phyloP scores from a whole-genome alignment of 768 basidiomycete species.

The Mycena haematopus region DNA sequence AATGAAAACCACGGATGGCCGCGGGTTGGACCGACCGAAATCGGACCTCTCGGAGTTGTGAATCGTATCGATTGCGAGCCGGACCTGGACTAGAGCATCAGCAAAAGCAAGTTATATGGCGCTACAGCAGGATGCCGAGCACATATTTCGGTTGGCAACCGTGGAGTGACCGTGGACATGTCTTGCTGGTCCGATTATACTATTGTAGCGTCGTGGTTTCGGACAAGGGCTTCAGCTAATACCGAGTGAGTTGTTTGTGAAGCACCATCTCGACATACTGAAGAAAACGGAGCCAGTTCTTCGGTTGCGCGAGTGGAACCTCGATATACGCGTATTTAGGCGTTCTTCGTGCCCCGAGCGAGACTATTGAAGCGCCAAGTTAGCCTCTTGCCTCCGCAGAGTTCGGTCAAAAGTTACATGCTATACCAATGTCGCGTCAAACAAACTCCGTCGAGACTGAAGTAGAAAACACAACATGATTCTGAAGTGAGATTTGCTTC shows the following conservation, averaged over 20 bases:
- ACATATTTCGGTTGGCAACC: background rate
- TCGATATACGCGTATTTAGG: slow-evolving; percentile 9
- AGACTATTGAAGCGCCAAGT: background rate
- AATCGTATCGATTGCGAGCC: background rate
- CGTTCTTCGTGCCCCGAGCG: background rate
- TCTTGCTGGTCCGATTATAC: slow-evolving; percentile 7
- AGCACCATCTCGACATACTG: slow-evolving; percentile 8
- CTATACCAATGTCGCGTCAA: slow-evolving; percentile 8
- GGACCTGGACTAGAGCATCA: background rate
- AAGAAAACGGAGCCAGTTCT: background rate
- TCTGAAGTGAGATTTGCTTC: background rate
- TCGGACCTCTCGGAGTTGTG: background rate
- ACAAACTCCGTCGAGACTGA: background rate
- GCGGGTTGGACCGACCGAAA: slow-evolving; percentile 1
- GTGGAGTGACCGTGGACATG: background rate
- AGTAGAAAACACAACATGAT: background rate
- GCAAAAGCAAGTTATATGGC: background rate
- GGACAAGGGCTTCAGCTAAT: slow-evolving; percentile 9
- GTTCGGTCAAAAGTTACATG: background rate
- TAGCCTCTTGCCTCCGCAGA: background rate
- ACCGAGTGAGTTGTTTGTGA: slow-evolving; percentile 12
- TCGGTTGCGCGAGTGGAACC: slow-evolving; percentile 3
- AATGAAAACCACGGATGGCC: slow-evolving; percentile 4
- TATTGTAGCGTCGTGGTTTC: slow-evolving; percentile 6
- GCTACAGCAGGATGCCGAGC: background rate